Base-by-base conservation (phyloP, 768 basidiomycete species). In the Kwoniella sp. region DNA sequence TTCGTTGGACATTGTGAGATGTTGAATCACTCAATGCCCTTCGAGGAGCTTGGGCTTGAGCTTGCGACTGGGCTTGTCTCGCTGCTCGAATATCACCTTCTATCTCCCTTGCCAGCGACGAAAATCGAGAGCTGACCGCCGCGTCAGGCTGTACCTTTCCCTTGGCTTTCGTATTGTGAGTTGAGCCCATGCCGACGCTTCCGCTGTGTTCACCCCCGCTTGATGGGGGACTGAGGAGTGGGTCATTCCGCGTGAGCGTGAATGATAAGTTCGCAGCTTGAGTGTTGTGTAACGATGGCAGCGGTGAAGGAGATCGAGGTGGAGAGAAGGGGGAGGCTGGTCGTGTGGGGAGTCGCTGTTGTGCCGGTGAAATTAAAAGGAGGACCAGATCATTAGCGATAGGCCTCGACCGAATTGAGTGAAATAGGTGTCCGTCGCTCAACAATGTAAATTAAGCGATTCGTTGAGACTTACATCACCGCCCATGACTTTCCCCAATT, bases 281-380 rank as follows among this genome's bases (percentile, higher is more conserved):
- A 7, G 27, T n/a, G 44, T 64, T n/a, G 48, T 54, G 54, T 9
- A 68, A 22, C 3, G 70, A 65, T 44, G 76, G 73, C 19, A 71
- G 68, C 19, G 74, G 74, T 12, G 74, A 76, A 24, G 76, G 76
- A n/a, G 71, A 71, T n/a, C 69, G 37, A 8, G 69, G 65, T n/a
- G 68, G 65, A 2, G 74, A 64, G 60, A 77, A 77, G 7, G 76
- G 73, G n/a, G 76, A 77, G 2, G 64, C 56, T 0, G 76, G 76
- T 36, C 76, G 59, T 0, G 56, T 53, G 19, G 58, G 63, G 0
- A 65, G 46, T 49, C 22, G 48, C 56, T 59, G 44, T 15, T 10
- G 29, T 24, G 37, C 13, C 27, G 27, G 13, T 30, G 19, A 27
- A 53, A 22, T n/a, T 12, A 33, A 33, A 6, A 19, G 17, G 40